Conservation (phyloP, 139 green algal species). For the Chlorella ohadii region DNA sequence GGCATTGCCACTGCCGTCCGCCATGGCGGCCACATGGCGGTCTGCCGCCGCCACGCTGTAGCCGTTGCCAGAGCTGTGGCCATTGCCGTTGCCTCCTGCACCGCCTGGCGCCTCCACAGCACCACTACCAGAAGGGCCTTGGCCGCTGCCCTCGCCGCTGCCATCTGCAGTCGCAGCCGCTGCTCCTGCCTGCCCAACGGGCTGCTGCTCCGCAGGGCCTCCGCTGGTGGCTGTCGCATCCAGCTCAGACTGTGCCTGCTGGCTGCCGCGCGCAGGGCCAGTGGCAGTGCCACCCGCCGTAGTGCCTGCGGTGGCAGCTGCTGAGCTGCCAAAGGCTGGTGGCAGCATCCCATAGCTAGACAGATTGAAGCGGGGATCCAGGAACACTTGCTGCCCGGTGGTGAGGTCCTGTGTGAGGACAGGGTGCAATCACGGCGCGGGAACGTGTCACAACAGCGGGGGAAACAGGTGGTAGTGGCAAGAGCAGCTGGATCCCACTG, state of each 20-base stretch:
- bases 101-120: background rate
- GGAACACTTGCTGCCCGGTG: conserved; percentile 42
- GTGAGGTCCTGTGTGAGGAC: conserved; percentile 26
- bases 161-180: background rate
- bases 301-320: background rate
- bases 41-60: background rate
- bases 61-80: conserved; percentile 16
- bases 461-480: background rate
- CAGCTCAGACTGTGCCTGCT: background rate
- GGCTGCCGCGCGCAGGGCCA: background rate
- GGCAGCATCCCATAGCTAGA: background rate
- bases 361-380: conserved; percentile 40
- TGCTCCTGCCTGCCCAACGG: background rate
- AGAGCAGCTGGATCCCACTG: no score
- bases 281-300: background rate
- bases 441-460: background rate
- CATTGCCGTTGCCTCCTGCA: background rate
- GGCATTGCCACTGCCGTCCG: background rate
- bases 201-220: background rate
- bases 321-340: conserved; percentile 2
- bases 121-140: background rate
- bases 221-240: no score
- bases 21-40: background rate
- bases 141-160: background rate
- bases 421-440: no score